Conservation (phyloP, 2,329 filamentous ascomycete species). For the Nigrospora osmanthi region DNA sequence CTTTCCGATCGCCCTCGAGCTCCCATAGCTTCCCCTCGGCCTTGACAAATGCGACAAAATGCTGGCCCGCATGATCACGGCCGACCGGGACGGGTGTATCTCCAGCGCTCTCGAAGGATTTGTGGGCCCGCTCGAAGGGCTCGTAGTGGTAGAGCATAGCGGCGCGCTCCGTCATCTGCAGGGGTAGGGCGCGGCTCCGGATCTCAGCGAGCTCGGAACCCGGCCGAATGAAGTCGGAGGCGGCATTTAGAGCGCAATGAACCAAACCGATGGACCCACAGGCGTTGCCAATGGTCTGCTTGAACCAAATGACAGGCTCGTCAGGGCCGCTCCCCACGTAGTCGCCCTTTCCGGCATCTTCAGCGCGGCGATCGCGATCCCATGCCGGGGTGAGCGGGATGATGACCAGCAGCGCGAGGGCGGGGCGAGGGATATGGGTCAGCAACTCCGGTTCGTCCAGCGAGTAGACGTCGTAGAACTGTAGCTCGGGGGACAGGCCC, state of each 20-base stretch:
- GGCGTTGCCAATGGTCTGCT: constrained; percentile 76
- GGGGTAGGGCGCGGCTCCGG: constrained; percentile 52
- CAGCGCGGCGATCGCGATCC: constrained; percentile 28
- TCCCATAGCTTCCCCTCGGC: constrained; percentile 64
- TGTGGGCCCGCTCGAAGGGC: constrained; percentile 66
- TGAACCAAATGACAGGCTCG: constrained; percentile 74
- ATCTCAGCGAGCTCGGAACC: constrained; percentile 50
- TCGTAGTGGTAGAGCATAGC: constrained; percentile 63
- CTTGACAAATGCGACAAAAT: constrained; percentile 79
- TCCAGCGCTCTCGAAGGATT: constrained; percentile 58
- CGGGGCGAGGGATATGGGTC: constrained; percentile 68
- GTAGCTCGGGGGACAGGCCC: constrained; percentile 58
- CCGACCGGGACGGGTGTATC: constrained; percentile 58
- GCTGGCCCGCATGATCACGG: constrained; percentile 56
- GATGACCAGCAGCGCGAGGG: constrained; percentile 70
- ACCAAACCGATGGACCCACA: constrained; percentile 74
- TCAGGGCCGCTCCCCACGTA: constrained; percentile 29
- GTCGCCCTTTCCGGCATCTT: constrained; percentile 10
- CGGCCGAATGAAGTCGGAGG: constrained; percentile 43
- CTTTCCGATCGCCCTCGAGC: constrained; percentile 67
- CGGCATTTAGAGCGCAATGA: constrained; percentile 62
- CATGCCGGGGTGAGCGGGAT: constrained; percentile 53
- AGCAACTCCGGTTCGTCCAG: constrained; percentile 73
- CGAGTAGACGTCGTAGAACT: constrained; percentile 77
- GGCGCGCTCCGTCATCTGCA: constrained; percentile 55